Evolutionary conservation across 768 basidiomycete genomes (phyloP).

Genomic region (Psilocybe sp.): DNA sequence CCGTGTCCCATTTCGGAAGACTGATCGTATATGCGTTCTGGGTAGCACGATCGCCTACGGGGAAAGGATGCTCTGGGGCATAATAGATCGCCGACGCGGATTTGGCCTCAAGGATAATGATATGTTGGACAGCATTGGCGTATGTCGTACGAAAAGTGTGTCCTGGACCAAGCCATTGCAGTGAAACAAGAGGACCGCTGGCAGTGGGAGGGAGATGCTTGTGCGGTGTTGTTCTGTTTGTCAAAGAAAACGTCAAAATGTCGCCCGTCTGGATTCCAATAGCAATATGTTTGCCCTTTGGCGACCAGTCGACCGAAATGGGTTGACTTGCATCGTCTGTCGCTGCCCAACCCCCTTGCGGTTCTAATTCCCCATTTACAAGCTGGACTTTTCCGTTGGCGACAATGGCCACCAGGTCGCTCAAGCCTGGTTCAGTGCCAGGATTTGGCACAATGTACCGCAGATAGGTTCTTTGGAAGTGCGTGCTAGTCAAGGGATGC

Average conservation of each 20-base stretch:
- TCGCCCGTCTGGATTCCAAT: conserved; percentile 71
- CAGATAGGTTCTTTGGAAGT: conserved; percentile 40
- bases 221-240: conserved; percentile 50
- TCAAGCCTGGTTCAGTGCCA: conserved; percentile 45
- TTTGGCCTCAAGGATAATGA: conserved; percentile 42
- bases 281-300: conserved; percentile 82
- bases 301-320: conserved; percentile 76
- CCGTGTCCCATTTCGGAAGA: conserved; percentile 49
- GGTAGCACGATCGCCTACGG: conserved; percentile 32
- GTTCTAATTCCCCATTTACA: conserved; percentile 53
- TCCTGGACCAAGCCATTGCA: conserved; percentile 67
- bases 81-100: conserved; percentile 35
- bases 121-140: conserved; percentile 42
- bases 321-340: conserved; percentile 48
- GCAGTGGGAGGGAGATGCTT: conserved; percentile 61
- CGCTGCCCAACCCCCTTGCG: conserved; percentile 54
- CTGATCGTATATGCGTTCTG: conserved; percentile 34
- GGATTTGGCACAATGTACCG: conserved; percentile 66
- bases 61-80: conserved; percentile 39
- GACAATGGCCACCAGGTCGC: conserved; percentile 60
- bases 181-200: conserved; percentile 44
- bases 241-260: conserved; percentile 63
- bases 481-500: conserved; percentile 47
- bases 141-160: conserved; percentile 70
- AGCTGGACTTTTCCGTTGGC: conserved; percentile 52